These are phyloP conservation scores for Scytalidium lignicola DNA, from an alignment of 2,329 filamentous ascomycete species.

Conservation along the genomic window DNA sequence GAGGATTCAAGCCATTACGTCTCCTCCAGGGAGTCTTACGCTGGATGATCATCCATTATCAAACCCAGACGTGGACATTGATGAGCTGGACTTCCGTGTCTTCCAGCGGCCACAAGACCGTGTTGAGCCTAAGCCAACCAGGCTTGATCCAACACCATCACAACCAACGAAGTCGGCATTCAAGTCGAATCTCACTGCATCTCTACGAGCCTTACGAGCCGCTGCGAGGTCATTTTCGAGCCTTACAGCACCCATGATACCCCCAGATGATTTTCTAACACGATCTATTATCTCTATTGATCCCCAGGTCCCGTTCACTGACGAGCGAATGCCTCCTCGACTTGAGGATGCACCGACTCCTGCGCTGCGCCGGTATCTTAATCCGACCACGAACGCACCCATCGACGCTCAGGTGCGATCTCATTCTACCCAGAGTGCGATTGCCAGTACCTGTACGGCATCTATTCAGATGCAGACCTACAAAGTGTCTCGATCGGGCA, in stretches of 20 bases:
- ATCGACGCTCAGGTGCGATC: slow-evolving; percentile 33
- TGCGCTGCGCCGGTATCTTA: slow-evolving; percentile 62
- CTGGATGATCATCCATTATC: slow-evolving; percentile 48
- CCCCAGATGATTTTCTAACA: slow-evolving; percentile 62
- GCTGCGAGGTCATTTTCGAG: slow-evolving; percentile 50
- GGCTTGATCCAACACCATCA: slow-evolving; percentile 10
- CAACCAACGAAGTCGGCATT: slow-evolving; percentile 41
- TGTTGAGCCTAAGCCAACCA: slow-evolving; percentile 9
- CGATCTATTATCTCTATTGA: slow-evolving; percentile 64
- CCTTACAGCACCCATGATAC: slow-evolving; percentile 58
- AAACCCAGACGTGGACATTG: slow-evolving; percentile 29
- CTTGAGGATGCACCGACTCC: slow-evolving; percentile 61
- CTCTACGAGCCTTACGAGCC: slow-evolving; percentile 48
- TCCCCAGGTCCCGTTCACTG: slow-evolving; percentile 60
- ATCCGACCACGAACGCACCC: slow-evolving; percentile 51
- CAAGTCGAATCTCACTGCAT: slow-evolving; percentile 66
- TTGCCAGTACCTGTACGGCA: slow-evolving; percentile 49
- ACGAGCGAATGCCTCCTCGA: slow-evolving; percentile 59
- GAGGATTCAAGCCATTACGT: slow-evolving; percentile 50
- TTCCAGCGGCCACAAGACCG: slow-evolving; percentile 29
- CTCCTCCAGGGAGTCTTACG: slow-evolving; percentile 42
- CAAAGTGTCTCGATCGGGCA: slow-evolving; percentile 33
- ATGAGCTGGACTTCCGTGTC: slow-evolving; percentile 45
- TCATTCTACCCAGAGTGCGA: slow-evolving; percentile 29
- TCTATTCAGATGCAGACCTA: slow-evolving; percentile 72